A percentile compares a stretch with the other conserved stretches of the same genome.
Evolutionary conservation across 208 protist species (phyloP).

Genomic region (Trypanosoma conorhini): DNA sequence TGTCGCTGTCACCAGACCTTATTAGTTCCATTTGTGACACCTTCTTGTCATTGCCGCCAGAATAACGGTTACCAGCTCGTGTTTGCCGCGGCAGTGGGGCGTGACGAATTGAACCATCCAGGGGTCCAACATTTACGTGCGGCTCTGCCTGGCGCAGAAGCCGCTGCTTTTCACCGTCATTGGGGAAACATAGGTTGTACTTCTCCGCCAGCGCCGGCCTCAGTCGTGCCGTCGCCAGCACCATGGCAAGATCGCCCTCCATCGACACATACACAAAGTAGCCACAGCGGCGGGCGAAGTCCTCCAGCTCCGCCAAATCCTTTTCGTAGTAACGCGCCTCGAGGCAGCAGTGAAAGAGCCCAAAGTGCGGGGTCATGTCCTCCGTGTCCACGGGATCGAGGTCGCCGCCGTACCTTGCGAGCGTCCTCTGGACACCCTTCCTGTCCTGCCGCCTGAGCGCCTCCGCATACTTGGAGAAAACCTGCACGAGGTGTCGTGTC

Average conservation of each 20-base stretch:
- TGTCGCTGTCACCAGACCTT: background rate
- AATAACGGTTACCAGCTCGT: background rate
- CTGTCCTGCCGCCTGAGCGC: background rate
- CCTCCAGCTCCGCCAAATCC: constrained; percentile 31
- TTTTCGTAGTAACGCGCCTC: constrained; percentile 13
- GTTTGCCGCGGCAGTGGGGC: background rate
- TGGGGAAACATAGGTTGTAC: background rate
- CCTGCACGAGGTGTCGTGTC: constrained; percentile 23
- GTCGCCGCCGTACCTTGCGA: background rate
- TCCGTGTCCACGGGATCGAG: constrained; percentile 21
- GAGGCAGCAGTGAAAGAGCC: constrained; percentile 27
- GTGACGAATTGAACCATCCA: background rate
- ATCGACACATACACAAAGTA: constrained; percentile 29
- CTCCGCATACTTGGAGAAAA: constrained; percentile 21
- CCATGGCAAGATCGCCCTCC: constrained; percentile 6
- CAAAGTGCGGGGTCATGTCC: constrained; percentile 32
- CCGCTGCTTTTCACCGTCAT: background rate
- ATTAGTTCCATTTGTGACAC: background rate
- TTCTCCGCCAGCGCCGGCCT: constrained; percentile 19
- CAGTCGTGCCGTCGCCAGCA: constrained; percentile 21
- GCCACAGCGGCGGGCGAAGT: constrained; percentile 7
- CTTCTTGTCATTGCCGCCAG: background rate
- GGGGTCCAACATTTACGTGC: background rate
- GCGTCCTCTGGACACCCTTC: constrained; percentile 2
- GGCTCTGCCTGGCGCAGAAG: no score